Base-by-base conservation (phyloP, 768 basidiomycete species). In the Rhodotorula paludigena region DNA sequence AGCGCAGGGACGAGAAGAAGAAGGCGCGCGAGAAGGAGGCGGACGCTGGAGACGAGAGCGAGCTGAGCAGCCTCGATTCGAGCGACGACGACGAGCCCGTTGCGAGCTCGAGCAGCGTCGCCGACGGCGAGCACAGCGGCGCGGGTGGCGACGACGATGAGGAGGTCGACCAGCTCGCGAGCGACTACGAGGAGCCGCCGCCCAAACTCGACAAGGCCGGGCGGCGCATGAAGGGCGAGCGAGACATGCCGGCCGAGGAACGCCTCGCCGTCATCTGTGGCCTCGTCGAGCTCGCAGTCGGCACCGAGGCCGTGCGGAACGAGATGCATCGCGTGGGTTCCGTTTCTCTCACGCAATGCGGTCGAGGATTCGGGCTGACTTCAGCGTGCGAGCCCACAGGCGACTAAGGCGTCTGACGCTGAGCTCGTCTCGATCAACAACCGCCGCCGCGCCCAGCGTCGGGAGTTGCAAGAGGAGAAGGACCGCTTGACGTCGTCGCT, bases 181-280 rank as follows among this genome's bases (percentile, higher is more conserved):
- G 32, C 33, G 57, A 58, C 44, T 58, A 60, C 38, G 59, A 60
- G 20, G 59, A 51, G 38, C 35, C 59, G 36, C 38, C 15, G 8
- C 36, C 23, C 36, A n/a, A 18, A 36, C 20, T 41, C 28, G 51
- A 32, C 51, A 48, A 63, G 60, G 44, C 28, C 32, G 41, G 36
- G 36, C 42, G 44, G 30, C 39, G 61, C 53, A 53, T 30, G 21
- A 62, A 49, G 61, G 44, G 44, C 53, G 53, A 57, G 33, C 30
- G 63, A 15, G 56, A 64, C 51, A 52, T 57, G 49, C 28, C 51
- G 2, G 57, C 49, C 32, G 64, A 65, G 35, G 57, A 65, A 36
- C 42, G 57, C 33, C 51, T 65, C 28, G 57, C 64, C 21, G 25
- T 65, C 39, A 45, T 51, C n/a, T 58, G 64, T 32, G 55, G 47